Conservation (phyloP, 768 basidiomycete species). For the Boletus edulis region DNA sequence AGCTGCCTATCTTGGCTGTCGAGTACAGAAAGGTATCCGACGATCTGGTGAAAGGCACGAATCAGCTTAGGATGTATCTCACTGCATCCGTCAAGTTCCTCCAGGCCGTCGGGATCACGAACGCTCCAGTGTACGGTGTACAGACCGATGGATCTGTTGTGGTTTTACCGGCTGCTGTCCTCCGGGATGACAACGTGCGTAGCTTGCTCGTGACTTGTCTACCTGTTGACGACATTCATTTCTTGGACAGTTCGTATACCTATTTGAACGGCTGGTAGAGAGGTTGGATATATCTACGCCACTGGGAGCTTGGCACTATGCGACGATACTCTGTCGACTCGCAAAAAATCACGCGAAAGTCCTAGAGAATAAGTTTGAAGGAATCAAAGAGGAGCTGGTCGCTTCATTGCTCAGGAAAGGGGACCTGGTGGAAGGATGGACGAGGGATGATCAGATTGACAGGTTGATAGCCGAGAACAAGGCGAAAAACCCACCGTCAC, state of each 20-base stretch:
- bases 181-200: neutral
- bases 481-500: neutral
- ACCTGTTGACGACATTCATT: neutral
- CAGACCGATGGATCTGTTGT: conserved; percentile 4
- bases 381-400: neutral
- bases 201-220: too few relatives aligned
- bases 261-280: conserved; percentile 5
- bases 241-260: neutral
- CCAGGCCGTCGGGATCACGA: neutral
- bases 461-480: neutral
- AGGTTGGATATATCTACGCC: conserved; percentile 4
- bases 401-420: neutral
- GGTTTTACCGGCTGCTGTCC: neutral
- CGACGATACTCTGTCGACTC: conserved; percentile 7
- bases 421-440: neutral
- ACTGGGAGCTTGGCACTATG: conserved; percentile 9
- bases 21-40: conserved; percentile 1
- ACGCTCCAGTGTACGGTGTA: conserved; percentile 2
- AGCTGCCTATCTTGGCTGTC: conserved; percentile 6
- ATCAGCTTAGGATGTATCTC: conserved; percentile 7
- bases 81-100: conserved; percentile 8
- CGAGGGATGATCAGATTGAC: neutral
- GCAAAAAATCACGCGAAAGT: neutral
- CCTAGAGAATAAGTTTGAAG: neutral
- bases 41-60: neutral